phyloP scores from a whole-genome alignment of 2,329 filamentous ascomycete species.

The Sporothrix pseudoabietina region DNA sequence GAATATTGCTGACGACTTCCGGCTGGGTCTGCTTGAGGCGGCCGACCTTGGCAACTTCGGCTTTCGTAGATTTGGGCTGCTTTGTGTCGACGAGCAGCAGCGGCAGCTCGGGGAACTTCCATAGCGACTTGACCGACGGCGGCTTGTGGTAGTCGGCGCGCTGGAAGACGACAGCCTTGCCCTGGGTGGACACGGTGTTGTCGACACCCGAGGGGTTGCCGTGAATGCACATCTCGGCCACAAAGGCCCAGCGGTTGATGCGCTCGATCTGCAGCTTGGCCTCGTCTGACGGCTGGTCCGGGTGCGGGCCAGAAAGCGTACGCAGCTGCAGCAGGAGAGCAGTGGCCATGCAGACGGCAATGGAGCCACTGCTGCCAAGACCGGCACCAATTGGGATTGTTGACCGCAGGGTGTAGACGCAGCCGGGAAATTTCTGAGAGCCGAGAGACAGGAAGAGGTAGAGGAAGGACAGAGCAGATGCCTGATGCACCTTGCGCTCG shows the following conservation, averaged over 20 bases:
- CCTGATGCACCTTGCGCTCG: slow-evolving; percentile 79
- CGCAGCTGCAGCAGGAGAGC: slow-evolving; percentile 86
- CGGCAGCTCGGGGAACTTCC: slow-evolving; percentile 88
- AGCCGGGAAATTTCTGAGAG: slow-evolving; percentile 74
- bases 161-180: slow-evolving; percentile 91
- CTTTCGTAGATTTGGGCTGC: slow-evolving; percentile 80
- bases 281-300: slow-evolving; percentile 85
- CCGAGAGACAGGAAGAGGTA: slow-evolving; percentile 91
- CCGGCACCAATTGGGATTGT: slow-evolving; percentile 92
- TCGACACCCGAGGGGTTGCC: slow-evolving; percentile 96
- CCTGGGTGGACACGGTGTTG: slow-evolving; percentile 91
- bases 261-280: slow-evolving; percentile 88
- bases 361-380: slow-evolving; percentile 90
- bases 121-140: slow-evolving; percentile 73
- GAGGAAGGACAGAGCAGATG: slow-evolving; percentile 81
- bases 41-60: slow-evolving; percentile 84
- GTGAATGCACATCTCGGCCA: slow-evolving; percentile 95
- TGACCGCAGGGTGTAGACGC: slow-evolving; percentile 86
- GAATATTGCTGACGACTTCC: slow-evolving; percentile 74
- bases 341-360: slow-evolving; percentile 83
- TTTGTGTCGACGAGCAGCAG: slow-evolving; percentile 87
- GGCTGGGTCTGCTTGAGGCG: slow-evolving; percentile 72
- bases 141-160: slow-evolving; percentile 76
- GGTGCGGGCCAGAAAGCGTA: slow-evolving; percentile 84
- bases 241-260: slow-evolving; percentile 97